A percentile compares a stretch with the other conserved stretches of the same genome.
Conservation (phyloP, 164 flowering plant species). For the Annona squamosa region DNA sequence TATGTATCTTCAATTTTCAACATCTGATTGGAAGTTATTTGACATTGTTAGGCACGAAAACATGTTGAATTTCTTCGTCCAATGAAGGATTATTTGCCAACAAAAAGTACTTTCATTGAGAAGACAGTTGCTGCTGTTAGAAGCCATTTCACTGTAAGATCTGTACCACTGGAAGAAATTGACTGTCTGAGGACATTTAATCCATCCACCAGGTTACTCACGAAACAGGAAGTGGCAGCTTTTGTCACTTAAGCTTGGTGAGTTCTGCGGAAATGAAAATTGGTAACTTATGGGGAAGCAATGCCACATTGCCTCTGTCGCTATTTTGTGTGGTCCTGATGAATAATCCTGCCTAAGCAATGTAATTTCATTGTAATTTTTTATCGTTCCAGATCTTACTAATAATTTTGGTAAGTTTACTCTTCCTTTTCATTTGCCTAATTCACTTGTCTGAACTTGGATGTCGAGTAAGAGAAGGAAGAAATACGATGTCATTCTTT, state of each 20-base stretch:
- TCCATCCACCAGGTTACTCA: conserved; percentile 40
- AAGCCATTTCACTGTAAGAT: conserved; percentile 36
- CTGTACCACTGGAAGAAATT: conserved; percentile 24
- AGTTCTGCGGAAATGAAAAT: too few relatives aligned
- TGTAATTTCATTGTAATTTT: too few relatives aligned
- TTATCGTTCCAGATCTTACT: too few relatives aligned
- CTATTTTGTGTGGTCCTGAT: too few relatives aligned
- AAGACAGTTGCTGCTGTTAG: conserved; percentile 40
- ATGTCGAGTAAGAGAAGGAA: too few relatives aligned
- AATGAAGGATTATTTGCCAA: conserved; percentile 58
- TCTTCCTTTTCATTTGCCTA: too few relatives aligned
- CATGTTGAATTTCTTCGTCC: conserved; percentile 72
- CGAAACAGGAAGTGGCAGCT: conserved; percentile 32
- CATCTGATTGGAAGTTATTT: conserved; percentile 3
- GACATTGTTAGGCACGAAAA: conserved; percentile 48
- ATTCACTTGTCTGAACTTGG: too few relatives aligned
- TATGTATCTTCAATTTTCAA: not conserved
- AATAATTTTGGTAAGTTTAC: too few relatives aligned
- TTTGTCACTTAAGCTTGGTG: not conserved
- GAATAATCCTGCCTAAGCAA: too few relatives aligned
- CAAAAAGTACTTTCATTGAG: conserved; percentile 50
- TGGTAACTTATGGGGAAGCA: too few relatives aligned
- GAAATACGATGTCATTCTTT: too few relatives aligned
- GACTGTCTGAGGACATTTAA: conserved; percentile 13
- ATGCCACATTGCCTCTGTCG: too few relatives aligned